phyloP scores from a whole-genome alignment of 208 protist species.

The Trypanosoma congolense region DNA sequence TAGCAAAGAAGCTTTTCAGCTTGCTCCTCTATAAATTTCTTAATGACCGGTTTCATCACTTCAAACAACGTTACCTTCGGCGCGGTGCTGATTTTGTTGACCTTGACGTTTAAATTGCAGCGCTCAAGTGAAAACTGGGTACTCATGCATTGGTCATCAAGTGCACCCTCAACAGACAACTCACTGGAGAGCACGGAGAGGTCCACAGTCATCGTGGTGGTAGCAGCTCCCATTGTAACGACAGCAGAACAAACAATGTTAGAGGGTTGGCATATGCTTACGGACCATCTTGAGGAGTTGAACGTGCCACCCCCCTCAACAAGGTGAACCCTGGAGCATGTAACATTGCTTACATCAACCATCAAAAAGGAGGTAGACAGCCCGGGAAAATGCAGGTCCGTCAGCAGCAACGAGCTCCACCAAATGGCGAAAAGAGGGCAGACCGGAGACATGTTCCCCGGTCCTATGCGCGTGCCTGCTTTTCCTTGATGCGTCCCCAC shows the following conservation, averaged over 20 bases:
- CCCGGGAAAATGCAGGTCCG: slow-evolving; percentile 20
- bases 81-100: slow-evolving; percentile 8
- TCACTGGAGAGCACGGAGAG: neutral
- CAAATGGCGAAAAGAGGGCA: slow-evolving; percentile 6
- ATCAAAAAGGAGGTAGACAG: slow-evolving; percentile 26
- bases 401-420: slow-evolving; percentile 20
- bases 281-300: slow-evolving; percentile 7
- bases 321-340: slow-evolving; percentile 22
- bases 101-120: slow-evolving; percentile 20
- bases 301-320: slow-evolving; percentile 1
- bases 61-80: slow-evolving; percentile 26
- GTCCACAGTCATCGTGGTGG: neutral
- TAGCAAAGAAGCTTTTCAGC: slow-evolving; percentile 21
- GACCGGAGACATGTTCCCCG: neutral
- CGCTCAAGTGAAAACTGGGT: neutral
- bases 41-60: slow-evolving; percentile 1
- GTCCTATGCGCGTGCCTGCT: no score
- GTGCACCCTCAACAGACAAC: neutral
- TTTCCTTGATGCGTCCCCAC: no score
- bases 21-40: slow-evolving; percentile 13
- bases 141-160: slow-evolving; percentile 2
- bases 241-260: slow-evolving; percentile 3
- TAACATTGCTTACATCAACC: slow-evolving; percentile 32
- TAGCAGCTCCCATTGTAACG: slow-evolving; percentile 4
- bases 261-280: neutral